Evolutionary conservation across 192 early-diverging fungal species (phyloP), one percentile per base, ranked within the genome.

Genomic region (Mortierella antarctica): DNA sequence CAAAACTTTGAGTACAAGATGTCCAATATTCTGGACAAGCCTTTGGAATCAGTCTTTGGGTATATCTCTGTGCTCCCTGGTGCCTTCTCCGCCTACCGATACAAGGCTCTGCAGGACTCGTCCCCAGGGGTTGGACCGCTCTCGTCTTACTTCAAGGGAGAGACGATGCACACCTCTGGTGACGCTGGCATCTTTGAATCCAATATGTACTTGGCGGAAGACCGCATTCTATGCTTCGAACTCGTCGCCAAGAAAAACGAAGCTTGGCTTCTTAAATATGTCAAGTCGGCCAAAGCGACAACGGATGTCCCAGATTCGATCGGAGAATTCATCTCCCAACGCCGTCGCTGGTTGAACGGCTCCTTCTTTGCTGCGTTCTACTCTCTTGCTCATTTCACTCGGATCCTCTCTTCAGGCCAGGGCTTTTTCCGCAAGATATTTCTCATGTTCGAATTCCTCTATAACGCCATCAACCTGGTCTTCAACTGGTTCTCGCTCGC

Each of bases 1-100:
- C 96, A 97, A 85, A 97, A 97, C 84, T 97, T 97, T 88, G 96
- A 97, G 90, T 97, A 97, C 92, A 97, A 97, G 84, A 97, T 97
- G 88, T 93, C 92, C 65, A 97, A 97, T 79, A 97, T 97, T 71
- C 92, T 97, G 12, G 96, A 97, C 87, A 97, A 97, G 84, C 95
- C 96, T 9, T 87, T 97, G 23, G 96, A 97, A 92, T 95, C 94
- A 14, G 93, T 96, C 23, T 97, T 96, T 88, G 97, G 97, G 45
- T 96, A 96, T 83, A 98, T 98, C 70, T 94, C 95, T 2, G 97
- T 97, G 61, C 87, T 98, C 5, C 97, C 97, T 6, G 93, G 96
- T 57, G 96, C 96, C 45, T 97, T 97, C 88, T 96, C 95, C 0
- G 96, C 95, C 44, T 97, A 96, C 83, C 90, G 94, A 44, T 97